Evolutionary conservation across 2,329 filamentous ascomycete species (phyloP), one percentile per base, ranked within the genome.

Genomic region (Alternaria conjuncta): DNA sequence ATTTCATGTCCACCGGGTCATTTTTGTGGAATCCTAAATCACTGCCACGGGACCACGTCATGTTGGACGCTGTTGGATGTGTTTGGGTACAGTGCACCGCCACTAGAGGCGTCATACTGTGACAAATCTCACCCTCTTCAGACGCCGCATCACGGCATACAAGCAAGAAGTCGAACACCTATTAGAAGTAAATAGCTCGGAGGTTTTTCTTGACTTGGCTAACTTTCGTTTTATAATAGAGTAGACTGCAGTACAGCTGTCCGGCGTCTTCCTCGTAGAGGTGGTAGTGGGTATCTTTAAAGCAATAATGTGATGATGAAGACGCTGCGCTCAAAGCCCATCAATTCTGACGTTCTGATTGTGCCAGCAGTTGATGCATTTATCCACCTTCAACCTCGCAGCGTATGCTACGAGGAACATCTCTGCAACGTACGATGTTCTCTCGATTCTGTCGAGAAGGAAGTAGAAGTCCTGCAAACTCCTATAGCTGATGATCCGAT

Each of bases 41-140:
- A 32, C 58, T 64, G 60, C 62, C 73, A 74, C 71, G 63, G 53
- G 73, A 71, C 68, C 69, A 64, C 71, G 72, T 76, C 74, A 76
- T 69, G 60, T 46, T n/a, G 44, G 25, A 47, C 15, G 23, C 13
- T 32, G 59, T 60, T 63, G 18, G 20, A 45, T 43, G 11, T 43
- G 18, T 36, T 5, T 26, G 25, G 49, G 23, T 50, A 36, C 28
- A 51, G 25, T 44, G 60, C 67, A 66, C 60, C 47, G 67, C 67
- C 67, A 68, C 55, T 60, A 56, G 56, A 59, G 43, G 44, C 60
- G 49, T 50, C 23, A 46, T 46, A 21, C 46, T 20, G 20, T 25
- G 46, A 45, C 30, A 41, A 41, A 18, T 41, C 36, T 41, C 36
- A 41, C 36, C n/a, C 36, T 41, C 36, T 41, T 18, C 36, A 9